Percentiles rank a stretch among this genome's conserved stretches.
Evolutionary conservation across 768 basidiomycete species (phyloP).

Genomic region (Termitomyces sp.): DNA sequence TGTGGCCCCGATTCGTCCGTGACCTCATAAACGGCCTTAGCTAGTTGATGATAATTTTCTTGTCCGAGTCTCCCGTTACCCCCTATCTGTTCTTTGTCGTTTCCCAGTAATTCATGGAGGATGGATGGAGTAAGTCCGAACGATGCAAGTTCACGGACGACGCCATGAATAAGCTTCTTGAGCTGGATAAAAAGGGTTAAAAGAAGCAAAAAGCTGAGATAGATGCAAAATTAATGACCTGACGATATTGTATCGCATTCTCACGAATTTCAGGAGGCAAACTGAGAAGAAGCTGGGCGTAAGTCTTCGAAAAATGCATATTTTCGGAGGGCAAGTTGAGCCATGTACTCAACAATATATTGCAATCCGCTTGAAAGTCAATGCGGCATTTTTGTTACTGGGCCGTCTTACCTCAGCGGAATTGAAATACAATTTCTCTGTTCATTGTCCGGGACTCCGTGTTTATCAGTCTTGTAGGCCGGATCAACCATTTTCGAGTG

Average conservation of each 20-base stretch:
- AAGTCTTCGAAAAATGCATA: slow-evolving; percentile 77
- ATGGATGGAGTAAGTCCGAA: slow-evolving; percentile 54
- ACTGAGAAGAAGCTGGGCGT: slow-evolving; percentile 50
- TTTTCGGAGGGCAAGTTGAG: neutral
- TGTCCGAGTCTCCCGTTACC: slow-evolving; percentile 17
- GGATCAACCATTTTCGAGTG: neutral
- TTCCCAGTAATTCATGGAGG: slow-evolving; percentile 36
- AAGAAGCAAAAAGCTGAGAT: neutral
- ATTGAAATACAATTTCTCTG: neutral
- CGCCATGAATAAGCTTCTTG: slow-evolving; percentile 84
- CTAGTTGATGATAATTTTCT: slow-evolving; percentile 3
- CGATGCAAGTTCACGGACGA: slow-evolving; percentile 70
- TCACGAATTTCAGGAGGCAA: slow-evolving; percentile 75
- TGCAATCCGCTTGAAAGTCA: neutral
- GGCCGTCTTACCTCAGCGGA: neutral
- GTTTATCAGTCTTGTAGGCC: neutral
- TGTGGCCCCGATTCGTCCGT: slow-evolving; percentile 43
- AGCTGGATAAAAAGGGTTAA: slow-evolving; percentile 40
- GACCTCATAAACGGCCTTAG: slow-evolving; percentile 53
- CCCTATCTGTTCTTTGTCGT: slow-evolving; percentile 6
- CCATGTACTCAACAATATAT: neutral
- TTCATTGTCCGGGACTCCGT: neutral
- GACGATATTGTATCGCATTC: slow-evolving; percentile 80
- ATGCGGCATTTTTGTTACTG: neutral
- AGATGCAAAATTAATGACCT: slow-evolving; percentile 32